Conservation (phyloP, 352 stramenopile genomes). For the Globisporangium nodosum region DNA sequence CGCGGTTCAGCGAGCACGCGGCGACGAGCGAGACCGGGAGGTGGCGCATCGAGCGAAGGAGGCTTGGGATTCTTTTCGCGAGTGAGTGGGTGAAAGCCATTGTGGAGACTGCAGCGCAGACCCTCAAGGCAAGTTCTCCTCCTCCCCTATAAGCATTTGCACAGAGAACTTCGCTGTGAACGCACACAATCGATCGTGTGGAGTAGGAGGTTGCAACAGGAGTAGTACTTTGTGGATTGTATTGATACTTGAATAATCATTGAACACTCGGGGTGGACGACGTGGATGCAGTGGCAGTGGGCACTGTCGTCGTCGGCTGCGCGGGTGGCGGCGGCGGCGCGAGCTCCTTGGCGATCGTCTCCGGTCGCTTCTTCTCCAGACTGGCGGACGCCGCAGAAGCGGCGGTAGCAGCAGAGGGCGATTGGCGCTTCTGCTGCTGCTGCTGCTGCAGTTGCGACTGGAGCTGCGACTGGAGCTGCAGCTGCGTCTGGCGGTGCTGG, state of each 20-base stretch:
- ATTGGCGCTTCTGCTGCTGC: conserved; percentile 16
- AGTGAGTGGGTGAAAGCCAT: not conserved
- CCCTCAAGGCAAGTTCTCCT: too few species aligned
- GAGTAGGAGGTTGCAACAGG: too few species aligned
- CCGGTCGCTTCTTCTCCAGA: conserved; percentile 11
- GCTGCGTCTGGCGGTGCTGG: conserved; percentile 19
- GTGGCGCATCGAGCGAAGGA: not conserved
- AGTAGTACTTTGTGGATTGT: too few species aligned
- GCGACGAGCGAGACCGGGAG: conserved; percentile 59
- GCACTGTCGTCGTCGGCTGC: not conserved
- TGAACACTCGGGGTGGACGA: conserved; percentile 10
- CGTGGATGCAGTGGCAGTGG: not conserved
- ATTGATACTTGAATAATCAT: conserved; percentile 11
- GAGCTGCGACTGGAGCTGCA: conserved; percentile 18
- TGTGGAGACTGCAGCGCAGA: too few species aligned
- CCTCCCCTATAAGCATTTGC: too few species aligned
- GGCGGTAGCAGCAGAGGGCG: not conserved
- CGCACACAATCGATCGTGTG: too few species aligned
- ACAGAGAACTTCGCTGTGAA: too few species aligned
- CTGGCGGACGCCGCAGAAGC: not conserved
- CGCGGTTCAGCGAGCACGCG: conserved; percentile 62
- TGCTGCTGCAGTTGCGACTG: conserved; percentile 7
- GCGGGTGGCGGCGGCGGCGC: not conserved
- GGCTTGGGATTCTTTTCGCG: not conserved
- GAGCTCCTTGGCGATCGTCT: conserved; percentile 6